phyloP scores from a whole-genome alignment of 2,329 filamentous ascomycete genomes.

The Lachnellula occidentalis region DNA sequence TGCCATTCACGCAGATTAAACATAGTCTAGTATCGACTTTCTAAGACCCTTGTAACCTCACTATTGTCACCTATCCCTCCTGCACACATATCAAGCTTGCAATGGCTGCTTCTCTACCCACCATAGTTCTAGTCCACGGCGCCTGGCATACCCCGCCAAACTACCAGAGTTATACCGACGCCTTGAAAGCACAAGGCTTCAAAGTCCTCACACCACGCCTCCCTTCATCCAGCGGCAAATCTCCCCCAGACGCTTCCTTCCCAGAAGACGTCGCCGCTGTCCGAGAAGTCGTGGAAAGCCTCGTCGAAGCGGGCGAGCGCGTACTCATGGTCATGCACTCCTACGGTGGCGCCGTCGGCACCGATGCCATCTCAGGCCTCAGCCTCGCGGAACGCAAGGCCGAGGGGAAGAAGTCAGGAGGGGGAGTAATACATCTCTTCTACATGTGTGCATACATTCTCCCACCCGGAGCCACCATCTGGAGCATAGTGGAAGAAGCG shows the following conservation, averaged over 20 bases:
- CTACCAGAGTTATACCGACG: not conserved
- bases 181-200: not conserved
- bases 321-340: constrained; percentile 35
- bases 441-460: constrained; percentile 7
- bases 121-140: not conserved
- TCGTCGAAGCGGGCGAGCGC: constrained; percentile 15
- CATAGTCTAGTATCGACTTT: too few species aligned
- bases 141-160: not conserved
- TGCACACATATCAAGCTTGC: not conserved
- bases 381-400: constrained; percentile 30
- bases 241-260: not conserved
- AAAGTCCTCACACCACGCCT: not conserved
- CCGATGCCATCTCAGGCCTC: constrained; percentile 31
- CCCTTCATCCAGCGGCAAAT: not conserved
- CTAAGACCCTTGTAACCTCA: too few species aligned
- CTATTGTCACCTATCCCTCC: too few species aligned
- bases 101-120: not conserved
- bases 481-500: not conserved
- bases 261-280: not conserved
- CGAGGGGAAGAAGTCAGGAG: constrained; percentile 29
- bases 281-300: not conserved
- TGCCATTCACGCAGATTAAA: not conserved
- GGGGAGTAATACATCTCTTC: constrained; percentile 25
- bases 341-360: constrained; percentile 32
- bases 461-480: not conserved